phyloP scores from a whole-genome alignment of 1,284 basidiomycete species.

The Marasmius tenuissimus region DNA sequence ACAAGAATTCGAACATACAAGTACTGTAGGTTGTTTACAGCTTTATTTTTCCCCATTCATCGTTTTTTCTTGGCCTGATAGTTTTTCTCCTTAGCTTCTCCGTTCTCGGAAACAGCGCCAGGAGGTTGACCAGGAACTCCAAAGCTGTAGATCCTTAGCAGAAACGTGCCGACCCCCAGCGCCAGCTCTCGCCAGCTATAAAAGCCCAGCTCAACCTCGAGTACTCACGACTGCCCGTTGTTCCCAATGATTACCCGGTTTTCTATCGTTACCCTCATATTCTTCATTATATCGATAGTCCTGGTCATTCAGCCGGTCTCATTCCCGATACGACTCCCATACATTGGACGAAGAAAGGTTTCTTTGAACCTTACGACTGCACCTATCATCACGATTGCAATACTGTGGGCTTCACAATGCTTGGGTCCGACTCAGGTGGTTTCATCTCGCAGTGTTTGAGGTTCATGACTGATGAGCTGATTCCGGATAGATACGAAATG shows the following conservation, averaged over 20 bases:
- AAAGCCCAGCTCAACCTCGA: too few species aligned
- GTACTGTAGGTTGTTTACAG: too few species aligned
- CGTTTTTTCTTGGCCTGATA: too few species aligned
- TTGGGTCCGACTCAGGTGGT: conserved; percentile 49
- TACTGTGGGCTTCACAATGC: conserved; percentile 77
- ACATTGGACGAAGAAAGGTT: conserved; percentile 34
- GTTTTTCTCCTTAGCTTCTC: too few species aligned
- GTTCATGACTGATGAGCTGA: conserved; percentile 9
- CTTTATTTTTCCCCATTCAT: too few species aligned
- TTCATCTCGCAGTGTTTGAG: neutral
- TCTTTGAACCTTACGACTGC: conserved; percentile 71
- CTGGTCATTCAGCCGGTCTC: conserved; percentile 68
- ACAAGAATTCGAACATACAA: too few species aligned
- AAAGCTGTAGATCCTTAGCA: neutral
- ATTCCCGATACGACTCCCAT: conserved; percentile 45
- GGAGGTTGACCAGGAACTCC: neutral
- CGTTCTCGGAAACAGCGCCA: too few species aligned
- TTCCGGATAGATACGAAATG: conserved; percentile 50
- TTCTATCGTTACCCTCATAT: conserved; percentile 64
- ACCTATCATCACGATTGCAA: conserved; percentile 76
- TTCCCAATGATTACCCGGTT: conserved; percentile 41
- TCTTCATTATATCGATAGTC: conserved; percentile 75
- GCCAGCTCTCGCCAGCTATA: too few species aligned
- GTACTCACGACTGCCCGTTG: neutral
- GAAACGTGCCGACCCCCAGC: too few species aligned